Evolutionary conservation across 106 monocot genomes (phyloP), one percentile per base, ranked within the genome.

Genomic region (Acanthochlamys bracteata): DNA sequence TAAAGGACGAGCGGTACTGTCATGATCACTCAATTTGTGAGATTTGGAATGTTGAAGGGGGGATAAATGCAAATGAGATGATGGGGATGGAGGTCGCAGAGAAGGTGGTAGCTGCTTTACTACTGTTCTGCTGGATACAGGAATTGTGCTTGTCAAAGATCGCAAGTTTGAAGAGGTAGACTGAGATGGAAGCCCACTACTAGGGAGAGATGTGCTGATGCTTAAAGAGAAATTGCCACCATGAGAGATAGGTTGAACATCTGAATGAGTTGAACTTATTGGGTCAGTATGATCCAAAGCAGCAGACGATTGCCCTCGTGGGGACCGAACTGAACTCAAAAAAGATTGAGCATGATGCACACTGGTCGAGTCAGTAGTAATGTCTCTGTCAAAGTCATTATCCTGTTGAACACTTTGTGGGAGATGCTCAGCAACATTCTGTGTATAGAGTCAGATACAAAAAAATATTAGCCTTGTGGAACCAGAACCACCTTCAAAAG

Each of bases 391-490:
- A 54, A 58, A 62, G 23, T 80, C 66, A 65, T 43, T 11, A 57
- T 75, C 73, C 26, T 41, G 49, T 71, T 75, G 73, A 57, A 10
- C 62, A 63, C 69, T 52, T 57, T 67, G 57, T 14, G 46, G 39
- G 67, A 61, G 49, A 20, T 71, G 53, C 22, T 66, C 80, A 63
- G 76, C 88, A 59, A 42, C 20, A 8, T 82, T 80, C 96, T 96
- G 86, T 58, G 69, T 20, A 49, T 73, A 24, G 24, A 27, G 17
- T 17, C 17, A 9, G 2, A 12, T 1, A 2, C 49, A 49, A 17
- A 49, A 49, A 49, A 10, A 12, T 4, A 49, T 49, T 17, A 12
- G 17, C 2, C 4, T 49, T 49, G 10, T 49, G 17, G 17, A 49
- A 10, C 2, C 12, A 49, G 15, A 49, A 49, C 15, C 17, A 17